These are phyloP conservation scores for Sisymbrium irio DNA, from an alignment of 345 rosid genomes.

Conservation along the genomic window DNA sequence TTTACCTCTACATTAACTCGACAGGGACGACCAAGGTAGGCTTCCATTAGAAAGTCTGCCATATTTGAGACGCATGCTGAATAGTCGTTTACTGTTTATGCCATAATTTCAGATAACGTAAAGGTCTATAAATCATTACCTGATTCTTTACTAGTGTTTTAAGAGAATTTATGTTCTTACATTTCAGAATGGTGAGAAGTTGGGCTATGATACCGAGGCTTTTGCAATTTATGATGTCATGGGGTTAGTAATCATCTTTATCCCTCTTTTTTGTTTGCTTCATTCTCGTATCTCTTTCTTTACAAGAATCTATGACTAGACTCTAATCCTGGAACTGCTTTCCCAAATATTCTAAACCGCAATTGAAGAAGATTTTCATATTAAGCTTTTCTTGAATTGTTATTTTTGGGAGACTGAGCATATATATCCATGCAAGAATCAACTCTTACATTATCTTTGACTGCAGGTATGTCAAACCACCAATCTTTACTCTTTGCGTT, in stretches of 20 bases:
- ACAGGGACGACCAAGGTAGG: conserved; percentile 88
- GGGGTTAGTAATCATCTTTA: conserved; percentile 53
- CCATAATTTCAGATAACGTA: too few relatives aligned
- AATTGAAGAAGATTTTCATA: background rate
- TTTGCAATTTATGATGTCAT: conserved; percentile 88
- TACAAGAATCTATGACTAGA: background rate
- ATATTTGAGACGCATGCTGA: background rate
- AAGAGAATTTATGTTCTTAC: conserved; percentile 7
- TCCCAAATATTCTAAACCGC: background rate
- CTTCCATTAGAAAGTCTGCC: background rate
- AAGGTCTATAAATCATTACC: background rate
- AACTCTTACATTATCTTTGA: conserved; percentile 11
- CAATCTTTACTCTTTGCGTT: conserved; percentile 91
- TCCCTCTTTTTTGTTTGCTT: conserved; percentile 6
- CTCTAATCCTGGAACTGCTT: conserved; percentile 6
- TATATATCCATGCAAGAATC: background rate
- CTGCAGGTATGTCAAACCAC: conserved; percentile 73
- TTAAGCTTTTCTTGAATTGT: background rate
- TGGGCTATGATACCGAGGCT: conserved; percentile 92
- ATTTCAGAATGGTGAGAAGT: conserved; percentile 50
- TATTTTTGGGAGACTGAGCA: background rate
- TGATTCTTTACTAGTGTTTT: background rate
- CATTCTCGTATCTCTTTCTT: background rate
- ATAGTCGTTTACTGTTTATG: too few relatives aligned
- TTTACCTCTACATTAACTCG: conserved; percentile 89